These are phyloP conservation scores for Phlebiopsis flavidoalba DNA, from an alignment of 768 basidiomycete species.

Conservation along the genomic window DNA sequence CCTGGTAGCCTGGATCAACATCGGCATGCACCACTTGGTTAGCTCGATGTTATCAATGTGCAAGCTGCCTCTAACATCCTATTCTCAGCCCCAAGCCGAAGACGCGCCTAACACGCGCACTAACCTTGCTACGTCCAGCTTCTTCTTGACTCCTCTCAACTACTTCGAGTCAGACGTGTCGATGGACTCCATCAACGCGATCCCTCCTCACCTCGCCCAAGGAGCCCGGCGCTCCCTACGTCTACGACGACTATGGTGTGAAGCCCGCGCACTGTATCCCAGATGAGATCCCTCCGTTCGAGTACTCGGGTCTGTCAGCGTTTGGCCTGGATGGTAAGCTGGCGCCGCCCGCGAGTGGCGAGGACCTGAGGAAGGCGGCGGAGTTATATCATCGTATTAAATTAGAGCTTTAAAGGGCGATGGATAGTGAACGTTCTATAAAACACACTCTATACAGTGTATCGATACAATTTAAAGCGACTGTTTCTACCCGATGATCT, in stretches of 20 bases:
- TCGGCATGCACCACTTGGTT: constrained; percentile 64
- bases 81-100: constrained; percentile 50
- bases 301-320: constrained; percentile 30
- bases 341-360: constrained; percentile 24
- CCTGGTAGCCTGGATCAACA: constrained; percentile 60
- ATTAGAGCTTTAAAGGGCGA: constrained; percentile 18
- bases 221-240: constrained; percentile 32
- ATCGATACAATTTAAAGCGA: background rate
- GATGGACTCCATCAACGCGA: constrained; percentile 50
- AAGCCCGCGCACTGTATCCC: constrained; percentile 37
- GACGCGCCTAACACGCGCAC: constrained; percentile 59
- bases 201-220: constrained; percentile 39
- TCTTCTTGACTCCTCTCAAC: constrained; percentile 57
- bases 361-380: constrained; percentile 35
- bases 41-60: constrained; percentile 6
- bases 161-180: constrained; percentile 62
- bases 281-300: constrained; percentile 30
- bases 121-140: constrained; percentile 50
- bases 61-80: background rate
- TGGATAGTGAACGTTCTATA: background rate
- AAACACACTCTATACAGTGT: background rate
- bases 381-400: constrained; percentile 29
- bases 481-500: background rate
- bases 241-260: constrained; percentile 51
- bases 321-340: constrained; percentile 32